Evolutionary conservation across 345 rosid genomes (phyloP).

Genomic region (Turritis glabra): DNA sequence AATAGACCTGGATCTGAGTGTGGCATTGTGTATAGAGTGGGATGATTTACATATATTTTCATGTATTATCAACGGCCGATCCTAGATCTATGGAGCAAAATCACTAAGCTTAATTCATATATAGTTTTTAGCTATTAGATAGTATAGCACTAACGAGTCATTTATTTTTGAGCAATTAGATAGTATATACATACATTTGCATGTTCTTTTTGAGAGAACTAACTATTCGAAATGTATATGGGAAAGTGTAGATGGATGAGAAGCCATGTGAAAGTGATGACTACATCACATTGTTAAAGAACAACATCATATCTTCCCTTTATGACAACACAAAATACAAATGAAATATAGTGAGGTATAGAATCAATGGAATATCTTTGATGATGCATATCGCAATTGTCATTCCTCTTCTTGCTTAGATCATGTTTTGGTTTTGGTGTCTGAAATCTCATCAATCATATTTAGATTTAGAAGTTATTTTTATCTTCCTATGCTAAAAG

Average conservation of each 20-base stretch:
- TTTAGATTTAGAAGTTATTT: neutral
- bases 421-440: neutral
- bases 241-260: constrained; percentile 34
- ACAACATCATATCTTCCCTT: constrained; percentile 31
- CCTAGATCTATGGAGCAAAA: neutral
- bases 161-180: too few relatives aligned
- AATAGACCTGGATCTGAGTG: neutral
- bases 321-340: constrained; percentile 12
- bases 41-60: neutral
- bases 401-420: neutral
- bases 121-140: neutral
- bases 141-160: neutral
- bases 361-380: constrained; percentile 12
- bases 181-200: too few relatives aligned
- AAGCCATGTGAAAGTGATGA: constrained; percentile 33
- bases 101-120: neutral
- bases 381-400: neutral
- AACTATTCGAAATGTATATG: neutral
- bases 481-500: neutral
- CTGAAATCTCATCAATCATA: neutral
- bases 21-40: neutral
- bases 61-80: constrained; percentile 1
- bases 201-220: too few relatives aligned
- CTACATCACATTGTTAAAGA: constrained; percentile 37
- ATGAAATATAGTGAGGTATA: neutral